Percentiles rank a stretch among this genome's conserved stretches.
These are phyloP conservation scores for Rhizoctonia solani DNA, from an alignment of 1,284 basidiomycete species.

Conservation along the genomic window DNA sequence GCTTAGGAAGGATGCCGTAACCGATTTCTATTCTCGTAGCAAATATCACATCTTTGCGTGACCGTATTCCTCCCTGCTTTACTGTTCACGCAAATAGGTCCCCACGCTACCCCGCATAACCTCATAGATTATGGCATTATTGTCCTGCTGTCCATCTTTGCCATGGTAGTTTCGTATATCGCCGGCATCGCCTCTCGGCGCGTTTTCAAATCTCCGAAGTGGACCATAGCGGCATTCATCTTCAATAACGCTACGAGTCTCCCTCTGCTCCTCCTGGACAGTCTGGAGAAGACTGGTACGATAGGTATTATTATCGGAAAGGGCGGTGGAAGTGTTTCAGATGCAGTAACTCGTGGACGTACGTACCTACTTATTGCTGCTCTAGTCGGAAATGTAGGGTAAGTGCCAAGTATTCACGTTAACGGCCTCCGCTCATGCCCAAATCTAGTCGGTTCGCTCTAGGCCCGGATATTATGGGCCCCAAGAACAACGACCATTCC, in stretches of 20 bases:
- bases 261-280: conserved; percentile 29
- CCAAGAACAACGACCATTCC: not conserved
- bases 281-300: conserved; percentile 30
- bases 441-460: conserved; percentile 4
- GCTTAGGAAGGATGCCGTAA: not conserved
- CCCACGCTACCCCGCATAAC: conserved; percentile 22
- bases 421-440: not conserved
- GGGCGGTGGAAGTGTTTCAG: conserved; percentile 11
- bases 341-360: conserved; percentile 8
- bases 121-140: conserved; percentile 22
- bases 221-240: conserved; percentile 25
- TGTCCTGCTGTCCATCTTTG: conserved; percentile 13
- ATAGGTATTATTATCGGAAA: conserved; percentile 13
- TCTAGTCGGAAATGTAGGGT: conserved; percentile 26
- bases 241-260: conserved; percentile 35
- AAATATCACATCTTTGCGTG: conserved; percentile 28
- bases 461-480: conserved; percentile 17
- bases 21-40: not conserved
- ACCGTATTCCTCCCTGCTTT: conserved; percentile 22
- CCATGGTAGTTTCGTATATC: conserved; percentile 15
- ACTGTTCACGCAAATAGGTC: conserved; percentile 27
- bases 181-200: not conserved
- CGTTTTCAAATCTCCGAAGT: conserved; percentile 10
- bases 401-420: not conserved
- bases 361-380: conserved; percentile 32